Evolutionary conservation across 306 rosid species (phyloP), one percentile per base, ranked within the genome.

Genomic region (Lathyrus tuberosus): DNA sequence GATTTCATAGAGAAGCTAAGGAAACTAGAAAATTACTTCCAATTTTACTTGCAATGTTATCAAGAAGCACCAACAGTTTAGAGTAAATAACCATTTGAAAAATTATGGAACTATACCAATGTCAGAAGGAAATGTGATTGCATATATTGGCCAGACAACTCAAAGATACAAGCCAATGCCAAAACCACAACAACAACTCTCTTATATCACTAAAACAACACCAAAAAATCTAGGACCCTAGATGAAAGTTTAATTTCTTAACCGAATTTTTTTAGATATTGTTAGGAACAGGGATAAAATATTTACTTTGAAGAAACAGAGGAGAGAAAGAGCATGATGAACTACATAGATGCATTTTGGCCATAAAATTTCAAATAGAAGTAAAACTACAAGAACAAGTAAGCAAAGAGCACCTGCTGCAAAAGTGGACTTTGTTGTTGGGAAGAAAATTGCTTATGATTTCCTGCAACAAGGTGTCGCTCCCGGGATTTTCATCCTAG

Each of bases 391-490:
- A n/a, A 9, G 59, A 10, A 52, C 30, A 56, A 69, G 26, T 26
- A 40, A 47, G 69, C 22, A 40, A 48, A 65, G 46, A 35, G 7
- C 24, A 90, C 98, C 96, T 88, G 98, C 73, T 88, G 98, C 77
- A 90, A 76, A 51, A 88, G 93, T 44, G 96, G 89, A 76, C 83
- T 94, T 79, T 83, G 98, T 71, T 86, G 96, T 65, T 85, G 98
- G 5, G 87, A 66, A 74, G 96, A 77, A 84, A 90, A 90, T 72
- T 87, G 98, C 82, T 87, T 91, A 70, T 82, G 89, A 79, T 86
- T 89, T 78, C 91, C 92, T n/a, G 91, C 96, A 62, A 78, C 70
- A 73, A 89, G 89, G 73, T n/a, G n/a, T n/a, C n/a, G n/a, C n/a
- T n/a, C n/a, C n/a, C n/a, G n/a, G n/a, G n/a, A n/a, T n/a, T n/a